A percentile compares a stretch with the other conserved stretches of the same genome.
These are phyloP conservation scores for Polygonum maritimum DNA, from an alignment of 148 eudicot species.

Conservation along the genomic window DNA sequence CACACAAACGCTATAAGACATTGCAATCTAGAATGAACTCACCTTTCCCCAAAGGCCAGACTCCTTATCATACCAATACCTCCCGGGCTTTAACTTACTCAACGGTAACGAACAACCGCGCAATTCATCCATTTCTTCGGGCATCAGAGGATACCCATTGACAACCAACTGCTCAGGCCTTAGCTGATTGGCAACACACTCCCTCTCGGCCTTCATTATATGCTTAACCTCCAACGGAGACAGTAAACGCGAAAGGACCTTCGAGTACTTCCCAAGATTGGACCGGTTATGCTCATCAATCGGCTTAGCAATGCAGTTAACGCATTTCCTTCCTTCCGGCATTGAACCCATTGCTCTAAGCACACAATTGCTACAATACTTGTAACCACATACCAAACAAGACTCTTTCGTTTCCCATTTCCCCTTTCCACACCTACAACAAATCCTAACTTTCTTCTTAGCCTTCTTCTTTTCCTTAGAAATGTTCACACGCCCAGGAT, in stretches of 20 bases:
- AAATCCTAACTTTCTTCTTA: slow-evolving; percentile 47
- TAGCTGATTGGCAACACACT: slow-evolving; percentile 92
- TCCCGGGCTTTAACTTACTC: slow-evolving; percentile 70
- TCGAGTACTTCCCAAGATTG: slow-evolving; percentile 69
- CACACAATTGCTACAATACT: slow-evolving; percentile 82
- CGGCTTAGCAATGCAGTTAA: slow-evolving; percentile 78
- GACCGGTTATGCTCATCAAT: slow-evolving; percentile 70
- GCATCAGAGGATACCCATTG: slow-evolving; percentile 71
- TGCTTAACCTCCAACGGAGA: slow-evolving; percentile 93
- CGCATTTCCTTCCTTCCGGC: slow-evolving; percentile 99
- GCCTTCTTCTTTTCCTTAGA: slow-evolving; percentile 54
- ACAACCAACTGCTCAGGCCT: slow-evolving; percentile 88
- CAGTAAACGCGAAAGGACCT: slow-evolving; percentile 66
- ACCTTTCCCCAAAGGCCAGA: slow-evolving; percentile 98
- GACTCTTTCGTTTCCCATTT: slow-evolving; percentile 92
- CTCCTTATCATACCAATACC: slow-evolving; percentile 96
- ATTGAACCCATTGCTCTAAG: slow-evolving; percentile 98
- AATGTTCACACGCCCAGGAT: slow-evolving; percentile 51
- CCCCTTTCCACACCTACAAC: slow-evolving; percentile 86
- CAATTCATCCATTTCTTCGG: slow-evolving; percentile 91
- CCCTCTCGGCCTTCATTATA: slow-evolving; percentile 93
- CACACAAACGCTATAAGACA: background rate
- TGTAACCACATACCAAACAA: slow-evolving; percentile 78
- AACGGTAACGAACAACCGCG: slow-evolving; percentile 83
- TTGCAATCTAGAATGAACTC: slow-evolving; percentile 7